Percentiles rank a stretch among this genome's conserved stretches.
phyloP scores from a whole-genome alignment of 2,329 filamentous ascomycete genomes.

The Xylariaceae sp. region DNA sequence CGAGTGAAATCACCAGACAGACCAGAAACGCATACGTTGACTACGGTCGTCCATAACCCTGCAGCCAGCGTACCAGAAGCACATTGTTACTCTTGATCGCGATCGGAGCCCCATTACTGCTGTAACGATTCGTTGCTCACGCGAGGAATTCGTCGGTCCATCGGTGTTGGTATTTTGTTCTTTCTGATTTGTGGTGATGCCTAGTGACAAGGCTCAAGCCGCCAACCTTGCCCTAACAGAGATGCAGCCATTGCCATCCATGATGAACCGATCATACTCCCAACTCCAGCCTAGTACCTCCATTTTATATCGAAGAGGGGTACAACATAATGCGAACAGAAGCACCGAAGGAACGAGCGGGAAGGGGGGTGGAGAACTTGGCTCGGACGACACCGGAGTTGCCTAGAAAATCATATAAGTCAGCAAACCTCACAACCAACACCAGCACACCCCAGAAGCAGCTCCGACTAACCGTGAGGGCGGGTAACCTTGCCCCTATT shows the following conservation, averaged over 20 bases:
- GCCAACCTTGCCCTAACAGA: constrained; percentile 49
- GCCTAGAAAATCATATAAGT: constrained; percentile 46
- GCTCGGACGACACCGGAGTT: constrained; percentile 98
- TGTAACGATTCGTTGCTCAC: constrained; percentile 19
- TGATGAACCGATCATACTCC: constrained; percentile 55
- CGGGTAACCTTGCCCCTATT: constrained; percentile 83
- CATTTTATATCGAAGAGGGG: constrained; percentile 88
- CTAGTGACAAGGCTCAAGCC: constrained; percentile 35
- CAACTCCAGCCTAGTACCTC: constrained; percentile 53
- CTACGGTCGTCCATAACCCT: constrained; percentile 7
- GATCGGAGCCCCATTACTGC: constrained; percentile 16
- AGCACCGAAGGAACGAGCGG: constrained; percentile 92
- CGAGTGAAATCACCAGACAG: constrained; percentile 10
- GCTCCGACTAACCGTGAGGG: constrained; percentile 64
- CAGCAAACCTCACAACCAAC: constrained; percentile 13
- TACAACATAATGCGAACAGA: constrained; percentile 97
- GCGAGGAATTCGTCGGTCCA: constrained; percentile 26
- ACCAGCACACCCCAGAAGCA: neutral
- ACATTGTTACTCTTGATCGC: constrained; percentile 15
- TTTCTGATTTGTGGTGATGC: constrained; percentile 32
- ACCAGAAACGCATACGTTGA: constrained; percentile 11
- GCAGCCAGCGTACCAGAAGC: constrained; percentile 13
- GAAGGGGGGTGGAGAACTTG: constrained; percentile 94
- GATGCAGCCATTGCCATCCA: constrained; percentile 43
- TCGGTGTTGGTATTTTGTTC: constrained; percentile 33